Conservation (phyloP, 441 rosid species). For the Isatis lusitanica region DNA sequence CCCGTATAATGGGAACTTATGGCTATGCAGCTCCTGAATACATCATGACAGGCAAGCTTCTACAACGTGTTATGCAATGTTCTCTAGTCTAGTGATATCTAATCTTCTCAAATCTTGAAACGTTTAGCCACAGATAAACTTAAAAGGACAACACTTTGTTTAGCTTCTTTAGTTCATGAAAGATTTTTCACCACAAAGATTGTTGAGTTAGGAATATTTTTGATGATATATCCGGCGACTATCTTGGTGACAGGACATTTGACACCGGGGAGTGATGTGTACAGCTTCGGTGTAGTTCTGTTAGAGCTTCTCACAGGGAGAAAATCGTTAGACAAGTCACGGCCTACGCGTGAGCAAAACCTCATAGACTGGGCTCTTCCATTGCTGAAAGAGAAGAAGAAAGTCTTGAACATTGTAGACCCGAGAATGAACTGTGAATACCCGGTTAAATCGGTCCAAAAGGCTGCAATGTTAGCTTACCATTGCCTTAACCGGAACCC, state of each 20-base stretch:
- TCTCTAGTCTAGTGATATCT: neutral
- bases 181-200: neutral
- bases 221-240: neutral
- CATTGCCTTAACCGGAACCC: conserved; percentile 93
- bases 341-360: conserved; percentile 82
- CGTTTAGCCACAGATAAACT: neutral
- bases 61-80: neutral
- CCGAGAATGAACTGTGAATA: conserved; percentile 72
- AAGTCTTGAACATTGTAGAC: conserved; percentile 71
- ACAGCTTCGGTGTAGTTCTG: conserved; percentile 89
- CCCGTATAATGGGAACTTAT: conserved; percentile 83
- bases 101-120: neutral
- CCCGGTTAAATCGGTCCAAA: conserved; percentile 70
- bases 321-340: conserved; percentile 80
- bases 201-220: conserved; percentile 3
- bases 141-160: neutral
- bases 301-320: conserved; percentile 85
- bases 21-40: conserved; percentile 82
- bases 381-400: conserved; percentile 84
- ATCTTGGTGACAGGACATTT: conserved; percentile 62
- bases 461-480: conserved; percentile 90
- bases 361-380: conserved; percentile 93
- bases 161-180: neutral
- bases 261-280: conserved; percentile 86
- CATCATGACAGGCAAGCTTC: conserved; percentile 62